Evolutionary conservation across 345 rosid species (phyloP).

Genomic region (Theobroma cacao): DNA sequence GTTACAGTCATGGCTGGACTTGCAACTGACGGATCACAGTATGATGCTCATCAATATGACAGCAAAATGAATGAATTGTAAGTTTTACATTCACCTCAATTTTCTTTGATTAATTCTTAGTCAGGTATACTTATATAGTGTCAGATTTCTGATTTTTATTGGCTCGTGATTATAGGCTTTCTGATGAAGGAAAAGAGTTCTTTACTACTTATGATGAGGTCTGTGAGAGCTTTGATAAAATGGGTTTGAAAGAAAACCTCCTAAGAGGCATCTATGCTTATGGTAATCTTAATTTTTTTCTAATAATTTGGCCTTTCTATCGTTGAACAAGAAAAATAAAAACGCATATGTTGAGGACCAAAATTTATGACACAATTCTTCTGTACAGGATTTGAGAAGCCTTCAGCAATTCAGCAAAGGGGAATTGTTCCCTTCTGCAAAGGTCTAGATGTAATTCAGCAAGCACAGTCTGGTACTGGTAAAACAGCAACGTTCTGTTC

Average conservation of each 20-base stretch:
- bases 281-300: slow-evolving; percentile 17
- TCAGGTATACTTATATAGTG: not conserved
- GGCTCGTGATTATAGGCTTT: slow-evolving; percentile 22
- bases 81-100: slow-evolving; percentile 1
- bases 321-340: not conserved
- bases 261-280: slow-evolving; percentile 49
- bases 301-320: not conserved
- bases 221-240: slow-evolving; percentile 46
- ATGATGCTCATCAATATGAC: slow-evolving; percentile 42
- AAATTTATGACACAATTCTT: not conserved
- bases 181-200: slow-evolving; percentile 39
- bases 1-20: slow-evolving; percentile 44
- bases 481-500: slow-evolving; percentile 34
- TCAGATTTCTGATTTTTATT: not conserved
- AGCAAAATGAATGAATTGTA: slow-evolving; percentile 39
- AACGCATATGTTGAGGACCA: not conserved
- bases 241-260: slow-evolving; percentile 48
- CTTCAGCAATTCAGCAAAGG: slow-evolving; percentile 28
- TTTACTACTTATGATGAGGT: slow-evolving; percentile 44
- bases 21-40: slow-evolving; percentile 37
- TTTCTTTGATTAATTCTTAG: not conserved
- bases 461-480: slow-evolving; percentile 32
- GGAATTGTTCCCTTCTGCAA: slow-evolving; percentile 31
- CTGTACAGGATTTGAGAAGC: slow-evolving; percentile 24
- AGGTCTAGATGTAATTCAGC: slow-evolving; percentile 32